A percentile compares a stretch with the other conserved stretches of the same genome.
These are phyloP conservation scores for Pleurotus cornucopiae DNA, from an alignment of 768 basidiomycete species.

Conservation along the genomic window DNA sequence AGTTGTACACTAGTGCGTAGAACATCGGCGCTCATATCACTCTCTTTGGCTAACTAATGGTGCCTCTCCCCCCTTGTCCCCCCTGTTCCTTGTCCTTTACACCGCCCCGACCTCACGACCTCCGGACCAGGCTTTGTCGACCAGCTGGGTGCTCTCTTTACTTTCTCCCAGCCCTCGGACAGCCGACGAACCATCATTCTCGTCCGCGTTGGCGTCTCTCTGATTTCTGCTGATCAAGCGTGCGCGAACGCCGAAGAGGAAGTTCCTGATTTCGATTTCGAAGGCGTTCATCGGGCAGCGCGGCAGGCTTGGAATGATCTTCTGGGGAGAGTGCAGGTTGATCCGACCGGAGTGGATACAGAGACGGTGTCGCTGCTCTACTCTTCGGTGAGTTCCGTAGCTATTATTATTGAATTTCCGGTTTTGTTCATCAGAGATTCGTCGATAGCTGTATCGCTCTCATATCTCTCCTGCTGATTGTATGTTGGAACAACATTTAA, in stretches of 20 bases:
- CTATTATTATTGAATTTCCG: too few relatives aligned
- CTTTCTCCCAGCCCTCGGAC: slow-evolving; percentile 39
- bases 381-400: slow-evolving; percentile 39
- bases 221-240: slow-evolving; percentile 57
- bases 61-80: neutral
- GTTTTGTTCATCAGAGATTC: too few relatives aligned
- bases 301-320: slow-evolving; percentile 55
- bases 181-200: slow-evolving; percentile 39
- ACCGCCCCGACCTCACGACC: neutral
- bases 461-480: slow-evolving; percentile 66
- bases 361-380: slow-evolving; percentile 55
- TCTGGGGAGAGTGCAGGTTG: slow-evolving; percentile 49
- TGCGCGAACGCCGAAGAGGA: slow-evolving; percentile 59
- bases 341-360: slow-evolving; percentile 39
- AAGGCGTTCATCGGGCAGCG: slow-evolving; percentile 36
- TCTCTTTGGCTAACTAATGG: neutral
- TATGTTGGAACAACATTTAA: slow-evolving; percentile 21
- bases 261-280: slow-evolving; percentile 56
- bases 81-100: neutral
- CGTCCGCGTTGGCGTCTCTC: slow-evolving; percentile 61
- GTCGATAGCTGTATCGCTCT: slow-evolving; percentile 46
- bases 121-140: slow-evolving; percentile 36
- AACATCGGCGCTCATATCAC: neutral
- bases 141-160: slow-evolving; percentile 51
- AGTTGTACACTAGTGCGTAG: slow-evolving; percentile 44